Evolutionary conservation across 169 alveolate genomes (phyloP).

Genomic region (Plasmodium sp.): DNA sequence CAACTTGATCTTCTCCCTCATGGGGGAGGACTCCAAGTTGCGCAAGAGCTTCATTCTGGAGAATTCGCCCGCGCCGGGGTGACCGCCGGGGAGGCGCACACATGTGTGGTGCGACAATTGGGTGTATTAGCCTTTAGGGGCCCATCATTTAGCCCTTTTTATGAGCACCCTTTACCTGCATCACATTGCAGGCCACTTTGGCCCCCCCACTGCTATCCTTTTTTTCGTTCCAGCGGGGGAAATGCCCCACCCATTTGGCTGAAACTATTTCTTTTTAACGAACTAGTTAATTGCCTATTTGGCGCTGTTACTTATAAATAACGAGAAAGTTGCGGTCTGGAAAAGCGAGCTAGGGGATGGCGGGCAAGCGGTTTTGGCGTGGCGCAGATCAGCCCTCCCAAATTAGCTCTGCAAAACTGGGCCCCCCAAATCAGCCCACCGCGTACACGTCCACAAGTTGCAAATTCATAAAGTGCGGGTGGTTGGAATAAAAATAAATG

Average conservation of each 20-base stretch:
- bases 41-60: slow-evolving; percentile 82
- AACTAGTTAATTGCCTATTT: neutral
- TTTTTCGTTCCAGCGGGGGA: neutral
- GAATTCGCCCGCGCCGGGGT: slow-evolving; percentile 71
- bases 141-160: neutral
- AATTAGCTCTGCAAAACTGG: too few species aligned
- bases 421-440: neutral
- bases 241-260: neutral
- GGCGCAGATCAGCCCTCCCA: neutral
- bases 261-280: neutral
- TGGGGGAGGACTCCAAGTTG: slow-evolving; percentile 86
- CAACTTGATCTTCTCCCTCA: slow-evolving; percentile 77
- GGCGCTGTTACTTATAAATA: neutral
- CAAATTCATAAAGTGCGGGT: slow-evolving; percentile 55
- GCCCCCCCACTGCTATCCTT: neutral
- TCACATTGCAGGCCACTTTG: neutral
- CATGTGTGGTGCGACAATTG: neutral
- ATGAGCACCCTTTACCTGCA: neutral
- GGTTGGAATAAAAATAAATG: slow-evolving; percentile 51
- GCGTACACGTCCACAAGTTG: slow-evolving; percentile 31
- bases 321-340: neutral
- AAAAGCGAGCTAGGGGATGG: neutral
- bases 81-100: neutral
- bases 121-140: too few species aligned
- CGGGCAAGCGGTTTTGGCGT: neutral